A percentile compares a stretch with the other conserved stretches of the same genome.
phyloP scores from a whole-genome alignment of 2,329 filamentous ascomycete species.

The Taxawa tesnikishii region DNA sequence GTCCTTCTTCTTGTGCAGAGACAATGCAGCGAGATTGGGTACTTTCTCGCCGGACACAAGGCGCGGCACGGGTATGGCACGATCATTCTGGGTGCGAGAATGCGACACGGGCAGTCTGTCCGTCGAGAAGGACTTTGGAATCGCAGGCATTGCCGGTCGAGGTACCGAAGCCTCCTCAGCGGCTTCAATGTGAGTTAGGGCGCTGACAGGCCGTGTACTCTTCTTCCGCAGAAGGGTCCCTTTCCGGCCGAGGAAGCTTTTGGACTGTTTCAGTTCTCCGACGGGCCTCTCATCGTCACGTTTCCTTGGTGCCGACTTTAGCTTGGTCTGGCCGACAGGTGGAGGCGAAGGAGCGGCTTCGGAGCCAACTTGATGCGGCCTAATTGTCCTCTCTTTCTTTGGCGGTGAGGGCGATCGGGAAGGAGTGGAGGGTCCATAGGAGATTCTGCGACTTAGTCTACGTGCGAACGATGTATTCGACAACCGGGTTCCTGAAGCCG shows the following conservation, averaged over 20 bases:
- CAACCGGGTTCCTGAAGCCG: too few species aligned
- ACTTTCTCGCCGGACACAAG: conserved; percentile 27
- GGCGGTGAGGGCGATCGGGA: conserved; percentile 8
- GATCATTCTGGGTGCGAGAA: conserved; percentile 15
- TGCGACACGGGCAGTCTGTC: conserved; percentile 29
- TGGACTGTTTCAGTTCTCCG: conserved; percentile 1
- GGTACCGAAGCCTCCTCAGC: conserved; percentile 9
- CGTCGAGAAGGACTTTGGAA: conserved; percentile 38
- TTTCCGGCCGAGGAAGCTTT: conserved; percentile 8
- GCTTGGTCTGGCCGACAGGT: neutral
- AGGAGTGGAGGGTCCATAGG: conserved; percentile 4
- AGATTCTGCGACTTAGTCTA: conserved; percentile 7
- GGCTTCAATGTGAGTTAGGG: neutral
- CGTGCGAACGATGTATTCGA: conserved; percentile 5
- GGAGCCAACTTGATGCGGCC: neutral
- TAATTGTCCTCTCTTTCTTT: conserved; percentile 1
- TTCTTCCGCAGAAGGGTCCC: conserved; percentile 11
- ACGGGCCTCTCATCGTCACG: conserved; percentile 1
- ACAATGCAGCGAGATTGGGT: conserved; percentile 12
- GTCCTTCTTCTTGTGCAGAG: conserved; percentile 46
- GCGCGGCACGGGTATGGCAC: conserved; percentile 30
- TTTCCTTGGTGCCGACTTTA: conserved; percentile 3
- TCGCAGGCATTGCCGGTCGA: conserved; percentile 25
- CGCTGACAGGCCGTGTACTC: conserved; percentile 3
- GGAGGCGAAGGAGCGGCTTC: neutral